Evolutionary conservation across 768 basidiomycete genomes (phyloP).

Genomic region (Aureoboletus auriporus): DNA sequence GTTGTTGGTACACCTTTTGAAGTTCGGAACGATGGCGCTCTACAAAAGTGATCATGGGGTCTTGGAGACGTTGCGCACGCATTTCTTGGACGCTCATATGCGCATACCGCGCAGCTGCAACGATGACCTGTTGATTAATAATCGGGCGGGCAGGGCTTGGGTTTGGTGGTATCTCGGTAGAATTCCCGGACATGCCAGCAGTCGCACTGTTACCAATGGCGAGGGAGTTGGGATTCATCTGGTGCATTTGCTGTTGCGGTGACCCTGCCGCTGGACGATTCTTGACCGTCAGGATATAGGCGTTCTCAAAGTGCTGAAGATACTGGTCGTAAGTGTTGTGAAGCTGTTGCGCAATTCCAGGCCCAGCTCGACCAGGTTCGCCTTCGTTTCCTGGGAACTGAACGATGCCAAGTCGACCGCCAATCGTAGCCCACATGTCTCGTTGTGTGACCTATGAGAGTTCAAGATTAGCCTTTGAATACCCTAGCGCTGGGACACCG

Average conservation of each 20-base stretch:
- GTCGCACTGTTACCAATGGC: conserved; percentile 8
- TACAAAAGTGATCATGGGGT: conserved; percentile 50
- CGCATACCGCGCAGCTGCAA: conserved; percentile 45
- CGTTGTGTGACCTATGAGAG: conserved; percentile 45
- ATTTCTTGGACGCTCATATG: conserved; percentile 47
- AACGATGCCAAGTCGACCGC: conserved; percentile 61
- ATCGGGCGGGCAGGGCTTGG: conserved; percentile 8
- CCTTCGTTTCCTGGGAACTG: conserved; percentile 58
- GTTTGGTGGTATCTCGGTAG: conserved; percentile 20
- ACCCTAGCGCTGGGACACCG: conserved; percentile 13
- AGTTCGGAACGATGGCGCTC: conserved; percentile 46
- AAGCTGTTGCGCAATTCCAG: conserved; percentile 57
- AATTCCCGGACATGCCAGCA: conserved; percentile 9
- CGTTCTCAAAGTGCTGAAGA: conserved; percentile 52
- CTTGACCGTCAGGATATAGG: conserved; percentile 43
- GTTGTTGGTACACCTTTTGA: conserved; percentile 26
- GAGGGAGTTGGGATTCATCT: conserved; percentile 10
- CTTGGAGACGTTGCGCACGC: conserved; percentile 45
- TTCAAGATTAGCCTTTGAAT: conserved; percentile 7
- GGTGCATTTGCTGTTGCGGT: conserved; percentile 13
- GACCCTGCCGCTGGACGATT: conserved; percentile 13
- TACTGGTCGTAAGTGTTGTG: conserved; percentile 58
- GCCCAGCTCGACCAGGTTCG: conserved; percentile 61
- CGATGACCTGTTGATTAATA: conserved; percentile 35
- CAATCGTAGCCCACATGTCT: conserved; percentile 64